These are phyloP conservation scores for Extremus antarcticus DNA, from an alignment of 495 filamentous ascomycete species.

Conservation along the genomic window DNA sequence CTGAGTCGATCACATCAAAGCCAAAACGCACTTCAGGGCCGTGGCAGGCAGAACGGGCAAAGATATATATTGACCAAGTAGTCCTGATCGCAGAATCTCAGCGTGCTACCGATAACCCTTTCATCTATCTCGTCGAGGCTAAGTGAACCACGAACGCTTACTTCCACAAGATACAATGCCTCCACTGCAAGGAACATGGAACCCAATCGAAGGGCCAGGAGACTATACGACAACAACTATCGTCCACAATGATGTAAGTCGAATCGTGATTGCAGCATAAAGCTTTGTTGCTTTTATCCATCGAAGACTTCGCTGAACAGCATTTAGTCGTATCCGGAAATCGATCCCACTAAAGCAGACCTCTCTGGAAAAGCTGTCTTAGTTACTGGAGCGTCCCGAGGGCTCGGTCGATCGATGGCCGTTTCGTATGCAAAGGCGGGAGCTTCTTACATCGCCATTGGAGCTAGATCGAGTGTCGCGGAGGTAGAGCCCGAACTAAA, in stretches of 20 bases:
- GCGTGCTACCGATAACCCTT: too few relatives aligned
- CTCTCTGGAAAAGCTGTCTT: slow-evolving; percentile 23
- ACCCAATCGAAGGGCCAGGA: not conserved
- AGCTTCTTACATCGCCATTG: slow-evolving; percentile 24
- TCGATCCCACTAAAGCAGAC: slow-evolving; percentile 20
- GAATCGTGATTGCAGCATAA: too few relatives aligned
- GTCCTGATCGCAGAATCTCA: too few relatives aligned
- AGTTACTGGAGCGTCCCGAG: slow-evolving; percentile 25
- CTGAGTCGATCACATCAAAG: too few relatives aligned
- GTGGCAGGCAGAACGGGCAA: too few relatives aligned
- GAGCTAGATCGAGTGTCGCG: slow-evolving; percentile 35
- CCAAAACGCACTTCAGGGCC: too few relatives aligned
- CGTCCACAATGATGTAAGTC: slow-evolving; percentile 3
- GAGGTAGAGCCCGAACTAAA: slow-evolving; percentile 30
- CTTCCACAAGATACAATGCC: too few relatives aligned
- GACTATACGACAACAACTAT: slow-evolving; percentile 1
- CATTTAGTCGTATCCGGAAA: slow-evolving; percentile 18
- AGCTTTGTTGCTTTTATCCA: too few relatives aligned
- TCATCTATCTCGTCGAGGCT: too few relatives aligned
- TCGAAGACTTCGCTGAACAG: not conserved
- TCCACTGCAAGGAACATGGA: not conserved
- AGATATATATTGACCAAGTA: too few relatives aligned
- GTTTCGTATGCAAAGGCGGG: slow-evolving; percentile 23
- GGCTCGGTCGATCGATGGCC: slow-evolving; percentile 23
- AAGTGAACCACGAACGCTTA: too few relatives aligned